Conservation (phyloP, 148 eudicot species). For the Rheum nobile region DNA sequence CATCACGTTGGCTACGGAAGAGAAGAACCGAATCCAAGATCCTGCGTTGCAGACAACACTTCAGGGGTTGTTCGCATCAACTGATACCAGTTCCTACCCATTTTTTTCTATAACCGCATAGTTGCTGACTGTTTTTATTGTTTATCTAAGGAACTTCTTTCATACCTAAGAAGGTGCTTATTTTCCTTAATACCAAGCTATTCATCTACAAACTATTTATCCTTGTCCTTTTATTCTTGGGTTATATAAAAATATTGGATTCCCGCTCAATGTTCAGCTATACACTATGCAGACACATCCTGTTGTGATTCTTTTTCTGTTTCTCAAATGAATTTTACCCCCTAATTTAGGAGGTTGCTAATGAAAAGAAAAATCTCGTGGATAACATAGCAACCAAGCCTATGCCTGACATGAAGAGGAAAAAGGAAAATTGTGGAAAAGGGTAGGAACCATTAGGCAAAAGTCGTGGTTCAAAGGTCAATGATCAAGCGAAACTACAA, state of each 20-base stretch:
- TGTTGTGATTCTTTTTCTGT: not conserved
- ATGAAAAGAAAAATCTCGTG: slow-evolving; percentile 31
- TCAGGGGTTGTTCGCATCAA: too few species aligned
- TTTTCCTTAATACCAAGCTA: not conserved
- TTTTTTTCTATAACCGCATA: not conserved
- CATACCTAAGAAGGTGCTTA: not conserved
- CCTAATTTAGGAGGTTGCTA: slow-evolving; percentile 40
- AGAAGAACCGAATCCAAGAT: too few species aligned
- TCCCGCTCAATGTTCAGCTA: not conserved
- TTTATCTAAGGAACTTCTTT: not conserved
- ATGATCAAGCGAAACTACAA: slow-evolving; percentile 48
- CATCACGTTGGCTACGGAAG: too few species aligned
- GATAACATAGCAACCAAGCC: slow-evolving; percentile 34
- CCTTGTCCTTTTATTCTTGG: not conserved
- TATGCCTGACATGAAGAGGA: slow-evolving; percentile 39
- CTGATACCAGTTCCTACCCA: too few species aligned
- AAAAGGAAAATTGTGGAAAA: slow-evolving; percentile 78
- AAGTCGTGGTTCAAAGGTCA: slow-evolving; percentile 60
- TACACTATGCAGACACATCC: not conserved
- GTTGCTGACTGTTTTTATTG: not conserved
- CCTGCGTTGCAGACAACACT: too few species aligned
- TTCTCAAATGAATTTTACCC: not conserved
- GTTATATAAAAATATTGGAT: not conserved
- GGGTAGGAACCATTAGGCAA: slow-evolving; percentile 50
- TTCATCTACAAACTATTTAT: not conserved